These are phyloP conservation scores for Guadua angustifolia DNA, from an alignment of 176 grass and related monocot species.

Conservation along the genomic window DNA sequence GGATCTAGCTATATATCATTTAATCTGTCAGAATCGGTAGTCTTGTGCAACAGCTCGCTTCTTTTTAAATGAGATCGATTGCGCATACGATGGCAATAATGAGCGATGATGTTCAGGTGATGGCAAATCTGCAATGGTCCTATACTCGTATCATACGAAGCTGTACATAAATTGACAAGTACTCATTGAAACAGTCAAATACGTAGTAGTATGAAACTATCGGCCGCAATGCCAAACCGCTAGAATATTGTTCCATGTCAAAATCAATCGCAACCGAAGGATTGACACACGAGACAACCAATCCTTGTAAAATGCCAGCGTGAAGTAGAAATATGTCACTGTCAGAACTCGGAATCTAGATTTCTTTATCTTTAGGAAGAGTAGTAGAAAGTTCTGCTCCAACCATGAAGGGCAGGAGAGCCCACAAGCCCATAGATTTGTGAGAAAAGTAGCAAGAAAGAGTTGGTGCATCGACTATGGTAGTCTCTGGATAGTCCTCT, in stretches of 20 bases:
- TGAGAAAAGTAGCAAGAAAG: neutral
- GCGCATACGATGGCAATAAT: neutral
- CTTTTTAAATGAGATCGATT: neutral
- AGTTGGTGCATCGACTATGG: neutral
- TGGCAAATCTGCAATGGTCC: neutral
- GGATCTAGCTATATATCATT: too few species aligned
- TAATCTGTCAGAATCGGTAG: too few species aligned
- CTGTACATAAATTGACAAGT: neutral
- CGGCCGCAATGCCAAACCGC: neutral
- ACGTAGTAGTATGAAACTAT: neutral
- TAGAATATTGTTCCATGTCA: neutral
- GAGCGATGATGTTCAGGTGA: neutral
- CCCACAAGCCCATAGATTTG: neutral
- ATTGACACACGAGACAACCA: neutral
- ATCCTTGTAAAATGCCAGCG: neutral
- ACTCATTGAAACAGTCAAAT: neutral
- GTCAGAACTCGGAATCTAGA: neutral
- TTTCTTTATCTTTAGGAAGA: neutral
- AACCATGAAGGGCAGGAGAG: neutral
- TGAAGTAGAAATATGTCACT: constrained; percentile 1
- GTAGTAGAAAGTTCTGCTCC: neutral
- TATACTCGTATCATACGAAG: neutral
- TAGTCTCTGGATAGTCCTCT: neutral
- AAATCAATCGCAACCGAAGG: neutral
- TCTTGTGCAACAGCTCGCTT: neutral